Evolutionary conservation across 176 grass and related monocot species (phyloP), one percentile per base, ranked within the genome.

Genomic region (Panicum miliaceum): DNA sequence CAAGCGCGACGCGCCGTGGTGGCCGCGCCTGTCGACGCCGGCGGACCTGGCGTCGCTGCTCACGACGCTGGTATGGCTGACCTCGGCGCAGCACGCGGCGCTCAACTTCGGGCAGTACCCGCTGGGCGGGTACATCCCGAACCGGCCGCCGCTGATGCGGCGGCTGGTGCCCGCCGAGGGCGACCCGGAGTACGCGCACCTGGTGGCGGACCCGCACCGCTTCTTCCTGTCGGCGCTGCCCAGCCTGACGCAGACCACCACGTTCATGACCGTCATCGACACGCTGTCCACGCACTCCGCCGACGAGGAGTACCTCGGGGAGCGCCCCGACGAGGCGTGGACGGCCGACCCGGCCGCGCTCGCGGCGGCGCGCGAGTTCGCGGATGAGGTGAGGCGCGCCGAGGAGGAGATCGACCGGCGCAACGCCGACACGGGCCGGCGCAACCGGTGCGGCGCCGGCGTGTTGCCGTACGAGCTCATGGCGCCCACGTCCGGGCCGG

Each of bases 101-200:
- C 86, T 99, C 62, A 99, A 96, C 91, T 99, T 99, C 78, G 97
- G 97, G 6, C 97, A 99, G 88, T 99, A 99, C 77, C 97, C 93
- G 26, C 80, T 96, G 15, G 97, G 97, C 13, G 97, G 97, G 5
- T 99, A 96, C 90, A 81, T 99, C 68, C 97, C 97, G 1, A 96
- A 94, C 91, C 88, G 96, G 2, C 96, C 96, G 50, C 97, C 97
- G 22, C 84, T 99, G 9, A 95, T 99, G 91, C 97, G 97, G 20
- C 89, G 97, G 34, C 90, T 96, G 42, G 87, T 99, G 79, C 97
- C 96, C 8, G 73, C 74, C 32, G 88, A 94, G 60, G 84, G 88
- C n/a, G 93, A 99, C 76, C 91, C 97, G 4, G 97, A 99, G 78
- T 91, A 88, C 90, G 82, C 84, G 50, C 81, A 54, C 81, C 81